phyloP scores from a whole-genome alignment of 768 basidiomycete genomes.

The Gloeostereum incarnatum region DNA sequence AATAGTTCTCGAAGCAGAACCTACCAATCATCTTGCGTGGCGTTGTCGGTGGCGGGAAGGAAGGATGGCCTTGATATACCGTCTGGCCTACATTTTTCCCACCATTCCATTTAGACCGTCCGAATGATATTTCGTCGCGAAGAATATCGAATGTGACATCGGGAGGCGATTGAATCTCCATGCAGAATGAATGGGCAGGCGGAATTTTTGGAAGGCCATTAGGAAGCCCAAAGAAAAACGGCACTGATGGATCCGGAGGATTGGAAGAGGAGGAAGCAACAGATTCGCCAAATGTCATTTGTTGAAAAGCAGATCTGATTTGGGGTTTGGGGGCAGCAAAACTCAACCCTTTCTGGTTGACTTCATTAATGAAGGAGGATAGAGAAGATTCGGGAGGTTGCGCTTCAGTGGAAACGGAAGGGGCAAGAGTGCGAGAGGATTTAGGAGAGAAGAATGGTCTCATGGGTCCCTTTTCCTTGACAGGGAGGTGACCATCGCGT shows the following conservation, averaged over 20 bases:
- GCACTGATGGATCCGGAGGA: constrained; percentile 3
- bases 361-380: constrained; percentile 11
- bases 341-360: constrained; percentile 12
- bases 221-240: constrained; percentile 9
- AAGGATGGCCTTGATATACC: no score
- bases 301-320: no score
- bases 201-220: constrained; percentile 8
- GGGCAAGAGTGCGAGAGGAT: no score
- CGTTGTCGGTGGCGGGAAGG: no score
- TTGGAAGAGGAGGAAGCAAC: no score
- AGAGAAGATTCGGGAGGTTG: constrained; percentile 6
- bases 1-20: no score
- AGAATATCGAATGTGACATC: constrained; percentile 43
- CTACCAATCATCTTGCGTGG: no score
- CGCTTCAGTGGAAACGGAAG: no score
- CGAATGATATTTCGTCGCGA: constrained; percentile 41
- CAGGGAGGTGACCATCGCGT: not conserved
- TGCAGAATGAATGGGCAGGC: constrained; percentile 35
- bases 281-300: no score
- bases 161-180: constrained; percentile 32
- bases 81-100: no score
- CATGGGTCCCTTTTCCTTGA: constrained; percentile 14
- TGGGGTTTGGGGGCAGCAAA: no score
- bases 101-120: no score
- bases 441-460: constrained; percentile 12